Evolutionary conservation across 805 yeast genomes (phyloP).

Genomic region (Candida sonorensis): DNA sequence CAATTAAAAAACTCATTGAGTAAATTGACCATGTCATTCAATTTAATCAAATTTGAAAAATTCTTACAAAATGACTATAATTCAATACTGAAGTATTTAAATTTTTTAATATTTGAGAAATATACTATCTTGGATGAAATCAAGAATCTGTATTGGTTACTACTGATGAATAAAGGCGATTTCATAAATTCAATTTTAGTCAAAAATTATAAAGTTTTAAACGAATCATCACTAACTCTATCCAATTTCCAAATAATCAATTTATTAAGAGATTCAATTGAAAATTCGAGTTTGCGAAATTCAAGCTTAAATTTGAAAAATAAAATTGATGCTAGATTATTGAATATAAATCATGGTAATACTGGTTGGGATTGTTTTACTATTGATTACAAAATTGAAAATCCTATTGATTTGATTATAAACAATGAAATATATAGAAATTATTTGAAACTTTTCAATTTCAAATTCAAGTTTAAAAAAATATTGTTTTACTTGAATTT

Average conservation of each 20-base stretch:
- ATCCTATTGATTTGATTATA: constrained; percentile 46
- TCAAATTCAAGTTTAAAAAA: constrained; percentile 73
- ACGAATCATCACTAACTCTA: constrained; percentile 55
- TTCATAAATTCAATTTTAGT: constrained; percentile 61
- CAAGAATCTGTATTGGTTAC: constrained; percentile 53
- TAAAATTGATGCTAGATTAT: constrained; percentile 74
- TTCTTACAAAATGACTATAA: constrained; percentile 38
- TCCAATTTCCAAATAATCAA: constrained; percentile 61
- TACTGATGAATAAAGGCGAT: constrained; percentile 75
- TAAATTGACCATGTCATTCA: no score
- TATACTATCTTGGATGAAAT: constrained; percentile 48
- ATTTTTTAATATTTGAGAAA: constrained; percentile 41
- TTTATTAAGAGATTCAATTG: constrained; percentile 58
- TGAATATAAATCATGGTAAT: constrained; percentile 63
- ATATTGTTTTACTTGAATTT: constrained; percentile 44
- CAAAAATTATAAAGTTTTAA: constrained; percentile 47
- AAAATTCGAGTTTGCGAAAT: constrained; percentile 42
- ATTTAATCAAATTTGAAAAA: constrained; percentile 26
- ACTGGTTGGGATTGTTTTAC: constrained; percentile 93
- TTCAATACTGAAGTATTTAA: constrained; percentile 48
- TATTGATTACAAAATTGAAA: constrained; percentile 55
- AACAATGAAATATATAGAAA: constrained; percentile 41
- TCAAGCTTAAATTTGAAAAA: constrained; percentile 33
- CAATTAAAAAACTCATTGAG: no score
- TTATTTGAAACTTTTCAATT: constrained; percentile 77